These are phyloP conservation scores for Auricularia heimuer DNA, from an alignment of 768 basidiomycete genomes.

Conservation along the genomic window DNA sequence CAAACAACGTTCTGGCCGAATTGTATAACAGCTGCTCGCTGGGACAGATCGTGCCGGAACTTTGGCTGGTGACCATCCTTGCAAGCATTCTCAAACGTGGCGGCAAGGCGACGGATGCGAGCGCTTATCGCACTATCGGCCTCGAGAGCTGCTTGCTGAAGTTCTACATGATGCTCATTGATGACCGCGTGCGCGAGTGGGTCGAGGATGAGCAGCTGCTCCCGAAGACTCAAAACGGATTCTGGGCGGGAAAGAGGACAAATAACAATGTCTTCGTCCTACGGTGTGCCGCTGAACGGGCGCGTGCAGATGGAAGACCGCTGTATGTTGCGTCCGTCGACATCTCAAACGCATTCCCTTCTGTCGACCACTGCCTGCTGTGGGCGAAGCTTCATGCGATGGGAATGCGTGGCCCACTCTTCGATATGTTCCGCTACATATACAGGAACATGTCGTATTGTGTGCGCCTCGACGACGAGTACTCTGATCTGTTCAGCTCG, in stretches of 20 bases:
- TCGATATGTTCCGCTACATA: slow-evolving; percentile 10
- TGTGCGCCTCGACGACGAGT: neutral
- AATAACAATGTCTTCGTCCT: slow-evolving; percentile 13
- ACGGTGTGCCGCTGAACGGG: slow-evolving; percentile 16
- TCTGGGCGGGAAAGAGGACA: slow-evolving; percentile 11
- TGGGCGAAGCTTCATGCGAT: slow-evolving; percentile 20
- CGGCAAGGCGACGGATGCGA: slow-evolving; percentile 11
- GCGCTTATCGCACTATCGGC: slow-evolving; percentile 19
- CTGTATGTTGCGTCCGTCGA: slow-evolving; percentile 18
- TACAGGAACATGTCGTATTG: slow-evolving; percentile 13
- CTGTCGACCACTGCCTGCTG: slow-evolving; percentile 20
- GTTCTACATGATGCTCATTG: slow-evolving; percentile 17
- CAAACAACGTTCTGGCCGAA: slow-evolving; percentile 17
- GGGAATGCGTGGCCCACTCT: slow-evolving; percentile 13
- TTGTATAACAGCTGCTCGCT: slow-evolving; percentile 10
- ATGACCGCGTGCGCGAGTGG: slow-evolving; percentile 13
- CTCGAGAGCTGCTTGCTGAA: slow-evolving; percentile 23
- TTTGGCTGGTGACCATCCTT: slow-evolving; percentile 12
- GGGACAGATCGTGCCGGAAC: slow-evolving; percentile 4
- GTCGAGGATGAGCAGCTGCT: slow-evolving; percentile 9
- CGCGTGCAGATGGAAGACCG: slow-evolving; percentile 8
- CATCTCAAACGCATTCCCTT: slow-evolving; percentile 15
- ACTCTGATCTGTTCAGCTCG: slow-evolving; percentile 14
- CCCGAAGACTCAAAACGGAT: slow-evolving; percentile 17
- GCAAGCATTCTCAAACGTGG: slow-evolving; percentile 14